Evolutionary conservation across 176 grass and related monocot genomes (phyloP), one percentile per base, ranked within the genome.

Genomic region (Eremochloa ophiuroides): DNA sequence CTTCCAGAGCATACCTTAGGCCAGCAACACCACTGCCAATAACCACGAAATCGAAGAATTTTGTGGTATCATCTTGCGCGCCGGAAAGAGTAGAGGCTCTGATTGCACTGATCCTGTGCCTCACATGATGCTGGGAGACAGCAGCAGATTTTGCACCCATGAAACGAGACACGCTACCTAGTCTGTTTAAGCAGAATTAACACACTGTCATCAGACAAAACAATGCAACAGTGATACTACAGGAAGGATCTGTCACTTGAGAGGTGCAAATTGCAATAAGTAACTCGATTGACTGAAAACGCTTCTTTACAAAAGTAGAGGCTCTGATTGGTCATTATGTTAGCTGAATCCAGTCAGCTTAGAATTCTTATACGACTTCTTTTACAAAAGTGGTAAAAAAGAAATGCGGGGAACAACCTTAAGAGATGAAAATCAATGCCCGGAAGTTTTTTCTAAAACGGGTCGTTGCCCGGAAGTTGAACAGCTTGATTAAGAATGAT

Each of bases 21-120:
- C 95, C 95, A 85, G 95, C 92, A 69, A 98, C 92, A 58, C 95
- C 95, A 14, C 92, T 98, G 44, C 95, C 95, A 83, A 98, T 90
- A 30, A 98, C 88, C 42, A 94, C 85, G 37, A 98, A 98, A 82
- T 98, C 95, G 2, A 98, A 91, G 75, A 86, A 93, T 66, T 89
- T 91, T 16, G 92, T 93, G 43, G 81, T 40, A 34, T 85, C 80
- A 30, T 85, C 87, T 62, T 89, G 80, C 71, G 84, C 71, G 81
- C 83, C 73, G 60, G 90, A 47, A 23, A 85, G n/a, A 18, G 75
- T 55, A 83, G 76, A 76, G 47, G 71, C 68, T 84, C 90, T 89
- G 69, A 50, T 51, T 20, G 78, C 72, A n/a, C 39, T 51, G 62
- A 63, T 34, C 18, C 65, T 82, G 59, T 79, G 23, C 16, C 55